These are phyloP conservation scores for Aspergillus viridinutans DNA, from an alignment of 2,329 filamentous ascomycete genomes.

Conservation along the genomic window DNA sequence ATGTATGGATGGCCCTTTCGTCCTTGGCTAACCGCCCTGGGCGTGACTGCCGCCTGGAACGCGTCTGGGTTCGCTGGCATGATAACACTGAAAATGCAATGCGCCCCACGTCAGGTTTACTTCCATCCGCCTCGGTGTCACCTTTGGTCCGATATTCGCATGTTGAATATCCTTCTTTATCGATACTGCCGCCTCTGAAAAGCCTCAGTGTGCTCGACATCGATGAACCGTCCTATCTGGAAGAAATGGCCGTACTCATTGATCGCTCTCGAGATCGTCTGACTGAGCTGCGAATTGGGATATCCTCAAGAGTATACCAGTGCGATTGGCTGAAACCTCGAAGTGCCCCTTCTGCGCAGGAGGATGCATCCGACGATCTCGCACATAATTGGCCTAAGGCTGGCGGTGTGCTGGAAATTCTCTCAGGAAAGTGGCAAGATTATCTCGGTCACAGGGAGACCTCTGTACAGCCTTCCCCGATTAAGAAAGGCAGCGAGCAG, in stretches of 20 bases:
- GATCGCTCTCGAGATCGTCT: slow-evolving; percentile 64
- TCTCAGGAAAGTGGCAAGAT: slow-evolving; percentile 15
- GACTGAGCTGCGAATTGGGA: slow-evolving; percentile 68
- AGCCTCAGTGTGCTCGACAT: slow-evolving; percentile 75
- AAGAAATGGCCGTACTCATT: slow-evolving; percentile 75
- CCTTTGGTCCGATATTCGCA: slow-evolving; percentile 52
- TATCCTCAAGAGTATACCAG: slow-evolving; percentile 47
- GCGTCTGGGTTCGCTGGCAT: slow-evolving; percentile 79
- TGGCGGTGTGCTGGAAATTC: slow-evolving; percentile 31
- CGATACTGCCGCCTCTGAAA: slow-evolving; percentile 68
- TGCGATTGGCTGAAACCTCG: slow-evolving; percentile 26
- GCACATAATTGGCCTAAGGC: slow-evolving; percentile 28
- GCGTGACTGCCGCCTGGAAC: slow-evolving; percentile 63
- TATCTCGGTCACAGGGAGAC: neutral
- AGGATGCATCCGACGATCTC: slow-evolving; percentile 4
- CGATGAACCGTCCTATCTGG: slow-evolving; percentile 75
- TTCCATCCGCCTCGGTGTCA: slow-evolving; percentile 21
- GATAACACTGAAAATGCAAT: slow-evolving; percentile 57
- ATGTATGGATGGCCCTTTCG: slow-evolving; percentile 75
- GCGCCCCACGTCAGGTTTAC: slow-evolving; percentile 12
- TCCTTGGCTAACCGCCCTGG: slow-evolving; percentile 63
- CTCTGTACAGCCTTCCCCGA: neutral
- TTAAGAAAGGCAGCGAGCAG: slow-evolving; percentile 2
- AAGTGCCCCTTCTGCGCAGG: slow-evolving; percentile 11
- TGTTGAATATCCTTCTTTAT: slow-evolving; percentile 77